Evolutionary conservation across 371 early-diverging fungal genomes (phyloP).

Genomic region (Haplosporangium sp.): DNA sequence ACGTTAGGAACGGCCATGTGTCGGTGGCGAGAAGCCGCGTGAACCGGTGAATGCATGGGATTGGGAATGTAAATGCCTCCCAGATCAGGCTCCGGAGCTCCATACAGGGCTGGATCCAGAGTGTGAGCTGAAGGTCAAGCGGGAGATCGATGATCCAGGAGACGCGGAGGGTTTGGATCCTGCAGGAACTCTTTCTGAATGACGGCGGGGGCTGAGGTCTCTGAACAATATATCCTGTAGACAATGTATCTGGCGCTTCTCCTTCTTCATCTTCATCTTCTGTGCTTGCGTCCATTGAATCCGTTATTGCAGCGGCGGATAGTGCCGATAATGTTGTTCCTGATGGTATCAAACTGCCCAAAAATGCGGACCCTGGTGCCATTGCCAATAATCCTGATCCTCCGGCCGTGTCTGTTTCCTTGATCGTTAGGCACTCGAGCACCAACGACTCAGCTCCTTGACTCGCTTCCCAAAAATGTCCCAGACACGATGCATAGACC

Average conservation of each 20-base stretch:
- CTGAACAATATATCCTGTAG: not conserved
- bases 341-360: not conserved
- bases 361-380: not conserved
- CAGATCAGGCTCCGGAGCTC: conserved; percentile 20
- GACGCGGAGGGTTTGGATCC: conserved; percentile 12
- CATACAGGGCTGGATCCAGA: conserved; percentile 27
- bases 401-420: not conserved
- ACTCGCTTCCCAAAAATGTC: conserved; percentile 16
- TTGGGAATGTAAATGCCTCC: conserved; percentile 22
- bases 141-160: conserved; percentile 22
- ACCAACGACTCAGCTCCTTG: conserved; percentile 3
- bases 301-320: too few species aligned
- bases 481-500: not conserved
- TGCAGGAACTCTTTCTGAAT: not conserved
- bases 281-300: too few species aligned
- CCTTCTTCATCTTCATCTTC: too few species aligned
- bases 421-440: conserved; percentile 23
- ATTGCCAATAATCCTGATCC: not conserved
- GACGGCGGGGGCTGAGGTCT: not conserved
- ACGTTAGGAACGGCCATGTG: conserved; percentile 17
- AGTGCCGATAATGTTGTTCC: not conserved
- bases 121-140: conserved; percentile 16
- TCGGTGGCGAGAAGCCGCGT: not conserved
- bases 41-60: conserved; percentile 5
- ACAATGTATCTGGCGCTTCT: not conserved